Evolutionary conservation across 192 early-diverging fungal genomes (phyloP), one percentile per base, ranked within the genome.

Genomic region (Lobosporangium transversale): DNA sequence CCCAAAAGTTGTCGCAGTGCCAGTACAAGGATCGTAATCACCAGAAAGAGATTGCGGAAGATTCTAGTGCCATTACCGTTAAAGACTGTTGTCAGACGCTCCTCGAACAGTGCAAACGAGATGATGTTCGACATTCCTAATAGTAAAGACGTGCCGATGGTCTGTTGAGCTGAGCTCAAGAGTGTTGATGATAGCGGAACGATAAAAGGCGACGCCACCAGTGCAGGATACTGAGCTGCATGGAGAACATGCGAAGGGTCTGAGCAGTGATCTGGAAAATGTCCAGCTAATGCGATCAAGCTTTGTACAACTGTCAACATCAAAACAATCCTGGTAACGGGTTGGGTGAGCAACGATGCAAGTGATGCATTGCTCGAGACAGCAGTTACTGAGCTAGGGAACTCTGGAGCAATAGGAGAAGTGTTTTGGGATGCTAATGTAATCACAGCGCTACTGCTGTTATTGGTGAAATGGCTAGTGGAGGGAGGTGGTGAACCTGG

Each of bases 21-120:
- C 43, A 70, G 24, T 20, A 70, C 68, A 12, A 71, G 26, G 6
- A 64, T 43, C 23, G 79, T 50, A 7, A 84, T 63, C 8, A 44
- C 42, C 7, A 68, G 20, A 8, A 83, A 33, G 9, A 80, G 37
- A 20, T 52, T 60, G 5, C 74, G 47, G 59, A 86, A 86, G 20
- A 74, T 74, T 36, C 68, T 56, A 15, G 58, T 31, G 8, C 68
- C 60, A 49, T 62, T 42, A 1, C 79, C 79, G 5, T 71, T 70
- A 12, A 86, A 53, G 15, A 70, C 42, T 29, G 66, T 65, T 17
- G 82, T 74, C 63, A 86, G 31, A 7, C 76, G 71, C 53, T 86
- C 81, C 58, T 86, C 85, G 60, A 86, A 86, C 21, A 86, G 54
- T 20, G 79, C 75, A 6, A 86, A 49, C 20, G 74, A 78, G 32